Conservation (phyloP, 2,329 filamentous ascomycete species). For the Capronia coronata region DNA sequence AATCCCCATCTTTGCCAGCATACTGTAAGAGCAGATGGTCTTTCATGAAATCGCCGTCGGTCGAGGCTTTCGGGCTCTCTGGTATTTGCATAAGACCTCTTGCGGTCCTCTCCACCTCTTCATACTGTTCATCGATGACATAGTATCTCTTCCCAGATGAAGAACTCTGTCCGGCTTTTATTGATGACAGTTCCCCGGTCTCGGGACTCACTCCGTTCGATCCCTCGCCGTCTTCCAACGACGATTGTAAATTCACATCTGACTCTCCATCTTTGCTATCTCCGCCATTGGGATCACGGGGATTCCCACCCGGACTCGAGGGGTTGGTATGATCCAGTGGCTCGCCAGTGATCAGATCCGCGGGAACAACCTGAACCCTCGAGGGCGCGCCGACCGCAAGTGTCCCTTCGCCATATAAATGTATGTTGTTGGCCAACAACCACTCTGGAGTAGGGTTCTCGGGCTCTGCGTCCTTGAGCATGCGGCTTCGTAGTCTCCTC, state of each 20-base stretch:
- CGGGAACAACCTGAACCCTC: conserved; percentile 14
- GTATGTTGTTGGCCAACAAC: conserved; percentile 22
- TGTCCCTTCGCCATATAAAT: conserved; percentile 7
- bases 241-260: neutral
- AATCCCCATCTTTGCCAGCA: conserved; percentile 49
- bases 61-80: conserved; percentile 30
- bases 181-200: neutral
- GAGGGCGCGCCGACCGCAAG: conserved; percentile 9
- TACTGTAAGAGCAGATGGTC: conserved; percentile 56
- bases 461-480: conserved; percentile 10
- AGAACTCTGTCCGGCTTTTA: neutral
- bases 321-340: conserved; percentile 8
- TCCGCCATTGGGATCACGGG: conserved; percentile 4
- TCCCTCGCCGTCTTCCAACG: neutral
- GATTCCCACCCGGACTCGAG: conserved; percentile 1
- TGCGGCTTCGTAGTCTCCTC: conserved; percentile 20
- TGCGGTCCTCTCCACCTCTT: conserved; percentile 24
- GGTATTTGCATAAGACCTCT: conserved; percentile 21
- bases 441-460: conserved; percentile 20
- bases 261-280: conserved; percentile 1
- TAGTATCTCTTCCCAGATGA: conserved; percentile 18
- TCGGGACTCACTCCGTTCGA: neutral
- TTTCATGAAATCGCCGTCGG: conserved; percentile 45
- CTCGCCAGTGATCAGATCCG: conserved; percentile 19
- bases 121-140: conserved; percentile 22